Evolutionary conservation across 2,329 filamentous ascomycete genomes (phyloP).

Genomic region (Curvularia hawaiiensis): DNA sequence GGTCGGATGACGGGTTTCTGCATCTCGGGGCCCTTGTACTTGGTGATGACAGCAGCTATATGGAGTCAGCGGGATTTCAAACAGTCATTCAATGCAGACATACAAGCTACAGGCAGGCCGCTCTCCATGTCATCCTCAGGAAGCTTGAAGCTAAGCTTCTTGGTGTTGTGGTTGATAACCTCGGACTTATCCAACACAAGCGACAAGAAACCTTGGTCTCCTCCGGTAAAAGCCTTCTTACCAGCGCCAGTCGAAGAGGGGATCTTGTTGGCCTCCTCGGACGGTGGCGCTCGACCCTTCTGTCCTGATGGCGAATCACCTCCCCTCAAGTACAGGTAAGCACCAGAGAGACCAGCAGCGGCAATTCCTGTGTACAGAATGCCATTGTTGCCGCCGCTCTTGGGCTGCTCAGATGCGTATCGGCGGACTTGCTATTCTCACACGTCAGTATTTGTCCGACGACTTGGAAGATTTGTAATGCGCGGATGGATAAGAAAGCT

Average conservation of each 20-base stretch:
- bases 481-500: constrained; percentile 16
- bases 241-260: constrained; percentile 47
- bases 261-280: constrained; percentile 46
- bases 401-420: constrained; percentile 71
- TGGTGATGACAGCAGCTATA: constrained; percentile 79
- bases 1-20: constrained; percentile 88
- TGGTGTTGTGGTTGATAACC: constrained; percentile 90
- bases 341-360: constrained; percentile 62
- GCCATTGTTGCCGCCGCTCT: constrained; percentile 53
- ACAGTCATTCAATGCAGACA: constrained; percentile 28
- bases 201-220: constrained; percentile 86
- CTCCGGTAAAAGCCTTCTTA: constrained; percentile 72
- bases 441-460: constrained; percentile 25
- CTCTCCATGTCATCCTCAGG: constrained; percentile 84
- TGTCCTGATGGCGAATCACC: constrained; percentile 33
- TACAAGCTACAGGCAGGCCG: constrained; percentile 78
- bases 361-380: constrained; percentile 64
- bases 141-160: constrained; percentile 86
- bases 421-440: constrained; percentile 63
- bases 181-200: constrained; percentile 81
- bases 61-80: neutral
- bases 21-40: constrained; percentile 82
- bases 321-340: constrained; percentile 55
- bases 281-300: constrained; percentile 33
- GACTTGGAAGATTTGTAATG: constrained; percentile 23